These are phyloP conservation scores for Fusarium albidum DNA, from an alignment of 2,329 filamentous ascomycete genomes.

Conservation along the genomic window DNA sequence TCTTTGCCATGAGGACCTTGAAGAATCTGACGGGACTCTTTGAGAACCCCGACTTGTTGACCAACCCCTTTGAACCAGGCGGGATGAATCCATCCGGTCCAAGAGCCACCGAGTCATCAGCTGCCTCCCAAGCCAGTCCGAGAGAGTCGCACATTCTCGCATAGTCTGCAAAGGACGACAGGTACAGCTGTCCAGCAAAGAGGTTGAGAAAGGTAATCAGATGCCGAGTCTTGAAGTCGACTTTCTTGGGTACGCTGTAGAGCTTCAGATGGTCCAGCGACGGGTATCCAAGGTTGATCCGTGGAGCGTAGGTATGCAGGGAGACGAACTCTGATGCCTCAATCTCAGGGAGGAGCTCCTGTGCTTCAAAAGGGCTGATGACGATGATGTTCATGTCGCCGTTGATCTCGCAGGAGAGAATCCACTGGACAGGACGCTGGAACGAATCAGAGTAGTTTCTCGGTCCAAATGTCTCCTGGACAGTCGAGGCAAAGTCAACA, in stretches of 20 bases:
- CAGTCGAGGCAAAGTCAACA: conserved; percentile 26
- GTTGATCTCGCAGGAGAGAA: not conserved
- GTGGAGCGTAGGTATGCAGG: conserved; percentile 62
- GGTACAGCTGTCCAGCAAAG: conserved; percentile 74
- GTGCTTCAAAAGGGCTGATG: conserved; percentile 69
- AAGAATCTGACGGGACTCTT: conserved; percentile 50
- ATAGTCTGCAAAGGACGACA: conserved; percentile 64
- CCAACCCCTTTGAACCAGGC: conserved; percentile 1
- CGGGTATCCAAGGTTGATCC: conserved; percentile 43
- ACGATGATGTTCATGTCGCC: not conserved
- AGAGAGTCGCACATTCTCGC: conserved; percentile 58
- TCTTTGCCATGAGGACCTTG: conserved; percentile 44
- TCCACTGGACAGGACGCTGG: conserved; percentile 38
- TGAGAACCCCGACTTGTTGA: conserved; percentile 36
- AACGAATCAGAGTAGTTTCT: conserved; percentile 26
- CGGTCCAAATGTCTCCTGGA: not conserved
- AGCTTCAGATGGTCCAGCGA: conserved; percentile 30
- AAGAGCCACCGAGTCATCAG: conserved; percentile 33
- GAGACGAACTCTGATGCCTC: conserved; percentile 42
- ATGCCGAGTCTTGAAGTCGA: conserved; percentile 1
- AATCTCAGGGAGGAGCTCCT: conserved; percentile 56
- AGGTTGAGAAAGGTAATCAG: conserved; percentile 64
- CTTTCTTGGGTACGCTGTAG: conserved; percentile 21
- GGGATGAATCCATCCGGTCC: conserved; percentile 47
- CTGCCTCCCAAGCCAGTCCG: conserved; percentile 51